Conservation (phyloP, 2,329 filamentous ascomycete genomes). For the Fusarium domesticum region DNA sequence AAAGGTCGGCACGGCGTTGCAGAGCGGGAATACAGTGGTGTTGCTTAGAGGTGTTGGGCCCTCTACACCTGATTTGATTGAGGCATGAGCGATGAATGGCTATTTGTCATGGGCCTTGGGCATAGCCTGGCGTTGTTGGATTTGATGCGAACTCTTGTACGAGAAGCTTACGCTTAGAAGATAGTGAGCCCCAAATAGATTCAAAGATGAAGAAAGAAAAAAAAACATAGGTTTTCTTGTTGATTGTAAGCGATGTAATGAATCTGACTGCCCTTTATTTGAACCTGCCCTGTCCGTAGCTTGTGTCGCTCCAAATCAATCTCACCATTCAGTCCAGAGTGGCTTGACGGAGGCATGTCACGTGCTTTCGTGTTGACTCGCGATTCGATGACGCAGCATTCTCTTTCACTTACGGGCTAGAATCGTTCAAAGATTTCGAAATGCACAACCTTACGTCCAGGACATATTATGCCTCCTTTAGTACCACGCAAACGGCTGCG, state of each 20-base stretch:
- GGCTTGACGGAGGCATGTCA: too few species aligned
- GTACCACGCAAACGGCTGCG: slow-evolving; percentile 65
- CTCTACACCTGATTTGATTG: slow-evolving; percentile 66
- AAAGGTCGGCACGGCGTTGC: slow-evolving; percentile 70
- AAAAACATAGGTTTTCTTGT: too few species aligned
- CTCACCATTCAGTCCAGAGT: too few species aligned
- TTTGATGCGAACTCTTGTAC: not conserved
- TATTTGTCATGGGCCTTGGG: slow-evolving; percentile 4
- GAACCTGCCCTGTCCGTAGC: not conserved
- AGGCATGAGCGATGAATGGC: slow-evolving; percentile 32
- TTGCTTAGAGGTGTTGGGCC: slow-evolving; percentile 80
- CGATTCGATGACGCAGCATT: slow-evolving; percentile 11
- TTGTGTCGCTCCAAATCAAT: too few species aligned
- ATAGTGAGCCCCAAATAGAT: too few species aligned
- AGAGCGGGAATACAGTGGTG: slow-evolving; percentile 86
- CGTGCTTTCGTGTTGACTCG: slow-evolving; percentile 20
- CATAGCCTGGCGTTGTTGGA: slow-evolving; percentile 21
- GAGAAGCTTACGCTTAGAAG: slow-evolving; percentile 1
- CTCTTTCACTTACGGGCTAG: not conserved
- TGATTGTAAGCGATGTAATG: too few species aligned
- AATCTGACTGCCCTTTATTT: too few species aligned
- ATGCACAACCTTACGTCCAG: slow-evolving; percentile 12
- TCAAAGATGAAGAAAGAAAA: too few species aligned
- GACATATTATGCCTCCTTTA: slow-evolving; percentile 60
- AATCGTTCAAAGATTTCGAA: not conserved